These are phyloP conservation scores for Rhizopogon vinicolor DNA, from an alignment of 768 basidiomycete species.

Conservation along the genomic window DNA sequence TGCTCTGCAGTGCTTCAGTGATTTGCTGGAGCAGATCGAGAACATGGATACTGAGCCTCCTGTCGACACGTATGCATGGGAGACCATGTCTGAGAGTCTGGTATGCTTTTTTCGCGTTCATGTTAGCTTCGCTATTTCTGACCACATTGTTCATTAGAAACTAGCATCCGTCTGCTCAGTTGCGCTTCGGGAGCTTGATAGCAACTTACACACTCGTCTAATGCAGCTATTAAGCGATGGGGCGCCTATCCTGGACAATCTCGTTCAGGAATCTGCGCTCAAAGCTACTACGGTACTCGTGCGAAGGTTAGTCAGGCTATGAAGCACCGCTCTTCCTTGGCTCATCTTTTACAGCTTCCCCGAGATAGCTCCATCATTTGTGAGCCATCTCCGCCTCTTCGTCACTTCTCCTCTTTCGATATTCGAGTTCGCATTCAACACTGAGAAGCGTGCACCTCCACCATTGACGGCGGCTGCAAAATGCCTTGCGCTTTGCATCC, in stretches of 20 bases:
- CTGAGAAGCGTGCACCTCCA: constrained; percentile 69
- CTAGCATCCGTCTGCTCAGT: constrained; percentile 78
- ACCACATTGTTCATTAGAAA: constrained; percentile 49
- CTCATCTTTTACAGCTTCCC: constrained; percentile 56
- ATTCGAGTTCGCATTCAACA: constrained; percentile 81
- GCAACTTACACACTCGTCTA: constrained; percentile 63
- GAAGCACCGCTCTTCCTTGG: not conserved
- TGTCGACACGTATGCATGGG: constrained; percentile 86
- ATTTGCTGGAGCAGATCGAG: constrained; percentile 73
- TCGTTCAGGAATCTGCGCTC: constrained; percentile 87
- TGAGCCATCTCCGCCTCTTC: constrained; percentile 78
- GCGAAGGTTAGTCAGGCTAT: constrained; percentile 53
- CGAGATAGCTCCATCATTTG: constrained; percentile 68
- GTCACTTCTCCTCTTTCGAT: constrained; percentile 84
- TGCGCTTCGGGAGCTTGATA: constrained; percentile 63
- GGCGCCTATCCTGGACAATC: constrained; percentile 75
- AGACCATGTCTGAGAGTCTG: constrained; percentile 88
- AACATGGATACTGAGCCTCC: constrained; percentile 79
- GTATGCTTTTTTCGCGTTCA: constrained; percentile 34
- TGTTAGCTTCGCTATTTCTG: not conserved
- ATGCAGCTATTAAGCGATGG: constrained; percentile 74
- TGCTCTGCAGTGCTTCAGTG: constrained; percentile 73
- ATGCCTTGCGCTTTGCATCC: constrained; percentile 86
- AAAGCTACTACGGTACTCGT: constrained; percentile 83
- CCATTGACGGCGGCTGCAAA: constrained; percentile 84